Evolutionary conservation across 768 basidiomycete genomes (phyloP), one percentile per base, ranked within the genome.

Genomic region (Clitopilus passeckerianus): DNA sequence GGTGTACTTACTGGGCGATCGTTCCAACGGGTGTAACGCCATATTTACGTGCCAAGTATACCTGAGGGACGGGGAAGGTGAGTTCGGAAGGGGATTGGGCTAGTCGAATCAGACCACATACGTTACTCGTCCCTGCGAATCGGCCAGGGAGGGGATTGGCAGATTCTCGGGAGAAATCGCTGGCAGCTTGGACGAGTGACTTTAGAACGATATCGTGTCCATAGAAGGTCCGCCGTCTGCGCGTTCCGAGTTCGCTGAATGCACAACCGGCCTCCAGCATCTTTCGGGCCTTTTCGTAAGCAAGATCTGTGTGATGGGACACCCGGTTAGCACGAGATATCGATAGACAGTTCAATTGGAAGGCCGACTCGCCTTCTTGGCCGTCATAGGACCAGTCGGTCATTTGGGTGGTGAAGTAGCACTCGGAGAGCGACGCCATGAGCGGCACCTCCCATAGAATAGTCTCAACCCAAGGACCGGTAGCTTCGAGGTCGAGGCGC

Each of bases 361-460:
- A 44, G 35, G 54, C 34, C 59, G 58, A 57, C 70, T 41, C 61
- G 91, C 94, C 88, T 72, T 83, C 77, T 72, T 94, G 93, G 5
- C 86, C 86, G n/a, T 88, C 85, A 61, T 94, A 86, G 57, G 72
- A 82, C 96, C 96, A 99, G 66, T 95, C 88, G 1, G 79, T 89
- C 64, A 83, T 82, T 35, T 85, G 87, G 16, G 80, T 79, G 18
- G 74, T 79, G 74, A 96, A 99, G 74, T 93, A 96, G 18, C 86
- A 85, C 70, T 99, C 94, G 66, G 91, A 93, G 55, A 99, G 76
- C 62, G 86, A 86, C 14, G 94, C 87, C 93, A 98, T 95, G 55
- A 98, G 75, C 1, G 94, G 95, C 1, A 98, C 94, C 74, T 98
- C 97, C 87, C 96, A 99, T 24, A 97, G 75, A 59, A 98, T 96